phyloP scores from a whole-genome alignment of 2,329 filamentous ascomycete genomes.

The Microcyclosporella mali region DNA sequence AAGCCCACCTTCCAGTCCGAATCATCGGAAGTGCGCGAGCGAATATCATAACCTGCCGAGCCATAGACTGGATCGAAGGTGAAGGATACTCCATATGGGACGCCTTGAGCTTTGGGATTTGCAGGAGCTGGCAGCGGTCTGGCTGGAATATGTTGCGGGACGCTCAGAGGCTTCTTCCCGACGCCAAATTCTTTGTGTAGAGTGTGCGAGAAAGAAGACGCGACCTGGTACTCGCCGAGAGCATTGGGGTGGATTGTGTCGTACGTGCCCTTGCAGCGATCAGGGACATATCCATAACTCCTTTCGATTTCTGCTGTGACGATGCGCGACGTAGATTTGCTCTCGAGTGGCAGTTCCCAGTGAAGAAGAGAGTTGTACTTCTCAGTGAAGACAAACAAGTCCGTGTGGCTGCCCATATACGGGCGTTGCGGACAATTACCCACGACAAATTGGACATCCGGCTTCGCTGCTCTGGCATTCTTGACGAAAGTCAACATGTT shows the following conservation, averaged over 20 bases:
- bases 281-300: constrained; percentile 28
- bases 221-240: constrained; percentile 40
- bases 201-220: constrained; percentile 35
- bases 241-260: constrained; percentile 42
- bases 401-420: constrained; percentile 14
- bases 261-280: constrained; percentile 28
- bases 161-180: constrained; percentile 4
- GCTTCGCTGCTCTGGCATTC: constrained; percentile 28
- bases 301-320: constrained; percentile 29
- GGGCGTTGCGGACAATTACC: constrained; percentile 20
- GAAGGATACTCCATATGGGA: constrained; percentile 11
- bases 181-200: constrained; percentile 19
- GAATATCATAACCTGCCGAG: constrained; percentile 12
- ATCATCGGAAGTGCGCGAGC: constrained; percentile 4
- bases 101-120: constrained; percentile 4
- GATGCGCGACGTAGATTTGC: constrained; percentile 26
- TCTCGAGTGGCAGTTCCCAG: constrained; percentile 24
- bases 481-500: constrained; percentile 28
- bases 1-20: constrained; percentile 7
- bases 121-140: constrained; percentile 9
- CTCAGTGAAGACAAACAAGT: constrained; percentile 17
- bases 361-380: constrained; percentile 17
- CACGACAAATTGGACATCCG: constrained; percentile 15
- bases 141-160: constrained; percentile 9
- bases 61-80: constrained; percentile 16